Evolutionary conservation across 805 yeast genomes (phyloP).

Genomic region (Candida tibetensis): DNA sequence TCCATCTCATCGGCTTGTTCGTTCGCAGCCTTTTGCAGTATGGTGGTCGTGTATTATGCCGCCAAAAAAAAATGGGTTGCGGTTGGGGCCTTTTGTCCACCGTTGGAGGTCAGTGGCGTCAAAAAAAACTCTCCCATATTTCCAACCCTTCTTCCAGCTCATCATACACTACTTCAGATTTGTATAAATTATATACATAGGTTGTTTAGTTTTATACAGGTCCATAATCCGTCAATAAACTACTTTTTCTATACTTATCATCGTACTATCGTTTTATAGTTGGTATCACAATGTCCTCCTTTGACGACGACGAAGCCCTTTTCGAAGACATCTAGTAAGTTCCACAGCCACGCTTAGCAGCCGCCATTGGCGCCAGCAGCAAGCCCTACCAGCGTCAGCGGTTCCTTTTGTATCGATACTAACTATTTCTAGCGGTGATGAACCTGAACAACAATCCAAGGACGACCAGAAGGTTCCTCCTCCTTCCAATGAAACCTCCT

Average conservation of each 20-base stretch:
- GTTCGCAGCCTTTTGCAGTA: background rate
- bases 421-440: conserved; percentile 11
- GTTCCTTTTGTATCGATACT: no score
- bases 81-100: no score
- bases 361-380: no score
- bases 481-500: no score
- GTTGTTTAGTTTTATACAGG: conserved; percentile 20
- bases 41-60: no score
- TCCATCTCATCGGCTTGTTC: no score
- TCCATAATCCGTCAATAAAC: conserved; percentile 20
- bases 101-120: background rate
- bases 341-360: no score
- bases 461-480: no score
- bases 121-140: conserved; percentile 1
- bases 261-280: conserved; percentile 1
- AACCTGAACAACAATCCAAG: conserved; percentile 8
- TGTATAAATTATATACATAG: background rate
- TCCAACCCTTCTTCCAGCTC: background rate
- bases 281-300: conserved; percentile 15
- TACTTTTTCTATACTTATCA: conserved; percentile 4
- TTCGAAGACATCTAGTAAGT: conserved; percentile 82
- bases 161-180: background rate
- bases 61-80: no score
- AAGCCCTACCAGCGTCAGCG: background rate
- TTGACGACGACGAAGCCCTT: conserved; percentile 83